Evolutionary conservation across 1,284 basidiomycete species (phyloP).

Genomic region (Moesziomyces antarcticus): DNA sequence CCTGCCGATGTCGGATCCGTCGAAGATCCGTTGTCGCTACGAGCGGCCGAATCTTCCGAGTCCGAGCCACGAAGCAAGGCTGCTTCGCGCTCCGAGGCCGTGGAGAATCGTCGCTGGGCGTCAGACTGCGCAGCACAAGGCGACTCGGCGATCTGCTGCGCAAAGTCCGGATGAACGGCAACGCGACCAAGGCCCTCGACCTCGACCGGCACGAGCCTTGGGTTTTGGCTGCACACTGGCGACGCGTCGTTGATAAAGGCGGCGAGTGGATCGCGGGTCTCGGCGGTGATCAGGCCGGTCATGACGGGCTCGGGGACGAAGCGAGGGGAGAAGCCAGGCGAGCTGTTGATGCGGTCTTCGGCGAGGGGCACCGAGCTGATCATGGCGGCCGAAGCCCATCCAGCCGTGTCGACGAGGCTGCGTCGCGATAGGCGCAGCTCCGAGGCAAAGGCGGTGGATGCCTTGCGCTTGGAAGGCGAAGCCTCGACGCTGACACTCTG

Average conservation of each 20-base stretch:
- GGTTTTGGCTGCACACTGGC: slow-evolving; percentile 17
- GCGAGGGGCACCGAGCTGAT: slow-evolving; percentile 39
- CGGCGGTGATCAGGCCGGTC: slow-evolving; percentile 12
- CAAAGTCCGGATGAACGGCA: slow-evolving; percentile 43
- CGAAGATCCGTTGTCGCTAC: slow-evolving; percentile 39
- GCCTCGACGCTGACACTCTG: slow-evolving; percentile 1
- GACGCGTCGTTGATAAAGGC: slow-evolving; percentile 28
- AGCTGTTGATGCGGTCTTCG: slow-evolving; percentile 25
- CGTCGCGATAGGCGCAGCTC: slow-evolving; percentile 38
- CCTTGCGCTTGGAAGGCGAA: slow-evolving; percentile 45
- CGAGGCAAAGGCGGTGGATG: slow-evolving; percentile 43
- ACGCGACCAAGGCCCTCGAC: slow-evolving; percentile 48
- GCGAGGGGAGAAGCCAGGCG: slow-evolving; percentile 41
- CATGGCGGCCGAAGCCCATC: slow-evolving; percentile 51
- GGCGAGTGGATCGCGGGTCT: slow-evolving; percentile 33
- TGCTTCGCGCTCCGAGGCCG: slow-evolving; percentile 30
- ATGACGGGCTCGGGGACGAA: slow-evolving; percentile 24
- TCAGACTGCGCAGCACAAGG: slow-evolving; percentile 16
- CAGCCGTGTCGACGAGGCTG: slow-evolving; percentile 46
- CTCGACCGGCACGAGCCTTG: slow-evolving; percentile 47
- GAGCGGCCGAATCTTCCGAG: slow-evolving; percentile 44
- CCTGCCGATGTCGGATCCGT: slow-evolving; percentile 47
- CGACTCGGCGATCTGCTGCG: slow-evolving; percentile 42
- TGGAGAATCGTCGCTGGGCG: slow-evolving; percentile 17
- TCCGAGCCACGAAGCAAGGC: slow-evolving; percentile 34